These are phyloP conservation scores for Clonostachys rosea DNA, from an alignment of 2,329 filamentous ascomycete species.

Conservation along the genomic window DNA sequence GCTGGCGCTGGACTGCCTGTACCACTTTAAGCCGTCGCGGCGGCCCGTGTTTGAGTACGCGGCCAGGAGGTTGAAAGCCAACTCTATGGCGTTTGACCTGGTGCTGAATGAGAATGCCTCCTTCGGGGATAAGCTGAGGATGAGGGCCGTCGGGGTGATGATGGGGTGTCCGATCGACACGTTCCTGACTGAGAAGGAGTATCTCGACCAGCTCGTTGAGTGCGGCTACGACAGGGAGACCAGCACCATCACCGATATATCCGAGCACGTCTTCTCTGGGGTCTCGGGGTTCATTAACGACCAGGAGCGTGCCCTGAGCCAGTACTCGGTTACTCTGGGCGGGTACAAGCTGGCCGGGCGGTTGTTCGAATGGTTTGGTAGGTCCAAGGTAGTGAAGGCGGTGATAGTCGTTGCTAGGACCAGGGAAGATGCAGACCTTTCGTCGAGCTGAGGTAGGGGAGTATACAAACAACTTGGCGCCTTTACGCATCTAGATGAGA, in stretches of 20 bases:
- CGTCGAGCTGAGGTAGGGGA: too few relatives aligned
- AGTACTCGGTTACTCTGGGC: conserved; percentile 27
- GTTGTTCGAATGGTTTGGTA: conserved; percentile 31
- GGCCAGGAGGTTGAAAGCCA: conserved; percentile 31
- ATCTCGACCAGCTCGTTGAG: conserved; percentile 34
- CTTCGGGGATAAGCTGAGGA: conserved; percentile 17
- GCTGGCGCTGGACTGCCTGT: conserved; percentile 50
- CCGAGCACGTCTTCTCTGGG: conserved; percentile 45
- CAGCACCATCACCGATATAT: conserved; percentile 44
- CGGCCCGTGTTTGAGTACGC: conserved; percentile 37
- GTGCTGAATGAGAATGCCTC: conserved; percentile 27
- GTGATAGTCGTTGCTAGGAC: conserved; percentile 21
- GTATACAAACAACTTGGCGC: too few relatives aligned
- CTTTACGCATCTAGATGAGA: too few relatives aligned
- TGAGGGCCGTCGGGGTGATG: conserved; percentile 36
- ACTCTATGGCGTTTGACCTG: conserved; percentile 52
- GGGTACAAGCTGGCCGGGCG: conserved; percentile 27
- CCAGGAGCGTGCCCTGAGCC: conserved; percentile 22
- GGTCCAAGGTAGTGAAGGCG: conserved; percentile 23
- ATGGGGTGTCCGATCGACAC: conserved; percentile 43
- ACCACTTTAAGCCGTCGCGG: conserved; percentile 51
- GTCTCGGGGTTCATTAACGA: conserved; percentile 35
- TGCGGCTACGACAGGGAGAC: conserved; percentile 37
- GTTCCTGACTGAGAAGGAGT: conserved; percentile 39
- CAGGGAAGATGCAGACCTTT: not conserved